Conservation (phyloP, 345 rosid genomes). For the Brassica napus region DNA sequence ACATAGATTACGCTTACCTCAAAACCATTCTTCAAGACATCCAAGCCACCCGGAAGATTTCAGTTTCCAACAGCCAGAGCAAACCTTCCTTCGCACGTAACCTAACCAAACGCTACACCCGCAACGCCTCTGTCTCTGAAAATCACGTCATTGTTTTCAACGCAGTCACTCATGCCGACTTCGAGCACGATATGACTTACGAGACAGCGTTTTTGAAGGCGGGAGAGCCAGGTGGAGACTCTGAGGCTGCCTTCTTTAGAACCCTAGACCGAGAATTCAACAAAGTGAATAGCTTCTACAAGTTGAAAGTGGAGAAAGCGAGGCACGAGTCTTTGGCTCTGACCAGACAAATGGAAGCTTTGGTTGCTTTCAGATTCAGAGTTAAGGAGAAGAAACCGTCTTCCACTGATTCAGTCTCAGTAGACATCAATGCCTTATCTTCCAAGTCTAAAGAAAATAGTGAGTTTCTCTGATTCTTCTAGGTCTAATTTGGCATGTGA, state of each 20-base stretch:
- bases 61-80: conserved; percentile 23
- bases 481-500: background rate
- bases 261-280: conserved; percentile 48
- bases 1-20: conserved; percentile 64
- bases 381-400: conserved; percentile 51
- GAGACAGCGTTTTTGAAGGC: conserved; percentile 41
- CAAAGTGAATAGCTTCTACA: conserved; percentile 39
- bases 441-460: conserved; percentile 20
- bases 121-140: conserved; percentile 1
- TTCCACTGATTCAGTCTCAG: conserved; percentile 15
- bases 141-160: conserved; percentile 34
- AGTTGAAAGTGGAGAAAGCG: conserved; percentile 21
- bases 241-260: conserved; percentile 44
- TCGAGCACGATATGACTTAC: background rate
- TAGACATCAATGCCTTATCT: conserved; percentile 27
- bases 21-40: conserved; percentile 55
- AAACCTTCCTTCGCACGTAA: conserved; percentile 43
- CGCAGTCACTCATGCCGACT: conserved; percentile 10
- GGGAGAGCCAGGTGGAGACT: conserved; percentile 40
- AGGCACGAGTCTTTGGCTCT: conserved; percentile 25
- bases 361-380: conserved; percentile 63
- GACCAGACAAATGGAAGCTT: conserved; percentile 43
- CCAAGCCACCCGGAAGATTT: conserved; percentile 35
- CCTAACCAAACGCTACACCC: conserved; percentile 31
- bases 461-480: conserved; percentile 9